Conservation (phyloP, 225 moss, liverwort and hornwort species). For the Physcomitrellopsis africana region DNA sequence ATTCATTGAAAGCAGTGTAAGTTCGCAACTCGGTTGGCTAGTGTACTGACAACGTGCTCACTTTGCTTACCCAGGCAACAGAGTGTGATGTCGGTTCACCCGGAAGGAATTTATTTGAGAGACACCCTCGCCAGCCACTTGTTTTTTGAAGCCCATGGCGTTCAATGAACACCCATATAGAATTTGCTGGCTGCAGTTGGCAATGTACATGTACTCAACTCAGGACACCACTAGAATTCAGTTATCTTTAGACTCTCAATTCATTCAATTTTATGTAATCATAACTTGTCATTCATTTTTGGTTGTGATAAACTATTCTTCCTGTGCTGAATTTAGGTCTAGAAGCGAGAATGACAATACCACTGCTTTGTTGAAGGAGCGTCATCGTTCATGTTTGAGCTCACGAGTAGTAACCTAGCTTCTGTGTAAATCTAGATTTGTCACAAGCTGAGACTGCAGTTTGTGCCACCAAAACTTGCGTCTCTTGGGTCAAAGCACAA, state of each 20-base stretch:
- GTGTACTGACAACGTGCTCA: background rate
- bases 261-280: conserved; percentile 23
- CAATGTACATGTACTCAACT: conserved; percentile 28
- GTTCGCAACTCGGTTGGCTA: background rate
- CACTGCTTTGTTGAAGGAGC: conserved; percentile 14
- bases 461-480: too few species aligned
- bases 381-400: conserved; percentile 9
- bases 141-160: conserved; percentile 54
- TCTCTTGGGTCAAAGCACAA: too few species aligned
- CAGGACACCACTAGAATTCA: conserved; percentile 9
- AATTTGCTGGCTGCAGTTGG: conserved; percentile 26
- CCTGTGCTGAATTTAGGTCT: conserved; percentile 12
- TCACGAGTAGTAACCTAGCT: background rate
- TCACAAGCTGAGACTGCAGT: too few species aligned
- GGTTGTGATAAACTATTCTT: conserved; percentile 10
- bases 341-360: conserved; percentile 12
- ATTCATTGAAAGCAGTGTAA: background rate
- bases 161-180: conserved; percentile 20
- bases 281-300: background rate
- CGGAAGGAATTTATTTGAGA: conserved; percentile 56
- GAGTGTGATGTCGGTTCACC: conserved; percentile 53
- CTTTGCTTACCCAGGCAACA: conserved; percentile 52
- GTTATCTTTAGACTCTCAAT: background rate
- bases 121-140: conserved; percentile 60
- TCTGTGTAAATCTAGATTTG: background rate